Evolutionary conservation across 208 protist species (phyloP).

Genomic region (Trichomonas gallinae): DNA sequence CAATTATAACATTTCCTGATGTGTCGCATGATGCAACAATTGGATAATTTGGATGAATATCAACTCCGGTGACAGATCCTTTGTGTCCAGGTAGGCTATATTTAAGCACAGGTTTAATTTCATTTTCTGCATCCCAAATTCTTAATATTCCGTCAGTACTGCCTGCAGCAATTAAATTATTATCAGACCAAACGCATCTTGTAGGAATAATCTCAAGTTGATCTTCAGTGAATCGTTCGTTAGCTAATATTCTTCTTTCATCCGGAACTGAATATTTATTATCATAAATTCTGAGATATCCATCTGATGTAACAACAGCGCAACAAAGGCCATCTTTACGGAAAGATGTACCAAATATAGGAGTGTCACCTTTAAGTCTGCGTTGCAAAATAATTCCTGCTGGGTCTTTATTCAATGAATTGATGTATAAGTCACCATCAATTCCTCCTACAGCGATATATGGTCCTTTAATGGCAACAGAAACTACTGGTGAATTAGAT

Average conservation of each 20-base stretch:
- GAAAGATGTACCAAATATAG: background rate
- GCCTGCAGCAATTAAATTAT: conserved; percentile 34
- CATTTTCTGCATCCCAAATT: conserved; percentile 41
- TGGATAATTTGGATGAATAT: conserved; percentile 49
- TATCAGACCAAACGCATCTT: conserved; percentile 27
- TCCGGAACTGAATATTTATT: background rate
- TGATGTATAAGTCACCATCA: background rate
- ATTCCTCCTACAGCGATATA: background rate
- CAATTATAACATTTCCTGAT: conserved; percentile 35
- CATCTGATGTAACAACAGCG: background rate
- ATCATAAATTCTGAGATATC: background rate
- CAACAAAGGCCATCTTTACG: too few species aligned
- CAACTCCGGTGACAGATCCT: conserved; percentile 47
- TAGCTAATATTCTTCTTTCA: background rate
- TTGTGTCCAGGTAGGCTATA: conserved; percentile 50
- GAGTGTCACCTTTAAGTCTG: background rate
- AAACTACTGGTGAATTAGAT: background rate
- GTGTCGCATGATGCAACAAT: conserved; percentile 40
- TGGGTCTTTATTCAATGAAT: background rate
- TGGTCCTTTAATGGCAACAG: background rate
- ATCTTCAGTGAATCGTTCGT: too few species aligned
- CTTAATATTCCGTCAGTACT: conserved; percentile 45
- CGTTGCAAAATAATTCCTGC: background rate
- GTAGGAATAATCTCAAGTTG: background rate
- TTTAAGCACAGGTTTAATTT: conserved; percentile 24